Percentiles rank a stretch among this genome's conserved stretches.
Conservation (phyloP, 805 yeast genomes). For the Nadsonia fulvescens region DNA sequence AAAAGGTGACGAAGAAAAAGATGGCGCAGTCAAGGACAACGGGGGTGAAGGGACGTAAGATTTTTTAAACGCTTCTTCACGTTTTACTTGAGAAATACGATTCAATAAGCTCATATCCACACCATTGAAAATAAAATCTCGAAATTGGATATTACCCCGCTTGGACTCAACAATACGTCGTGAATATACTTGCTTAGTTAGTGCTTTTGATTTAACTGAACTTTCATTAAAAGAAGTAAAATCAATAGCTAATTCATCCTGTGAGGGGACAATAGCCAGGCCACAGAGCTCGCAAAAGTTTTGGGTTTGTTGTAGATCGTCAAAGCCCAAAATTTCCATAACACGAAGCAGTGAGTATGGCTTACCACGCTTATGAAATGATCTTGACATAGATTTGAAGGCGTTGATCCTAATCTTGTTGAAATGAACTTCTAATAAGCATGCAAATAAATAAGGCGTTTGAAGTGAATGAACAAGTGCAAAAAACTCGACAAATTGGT, state of each 20-base stretch:
- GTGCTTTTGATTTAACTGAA: slow-evolving; percentile 21
- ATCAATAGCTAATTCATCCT: slow-evolving; percentile 26
- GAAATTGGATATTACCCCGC: slow-evolving; percentile 12
- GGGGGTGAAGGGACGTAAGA: too few species aligned
- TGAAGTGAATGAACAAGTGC: slow-evolving; percentile 16
- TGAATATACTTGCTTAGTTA: slow-evolving; percentile 31
- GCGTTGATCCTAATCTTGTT: slow-evolving; percentile 66
- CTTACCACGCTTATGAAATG: slow-evolving; percentile 54
- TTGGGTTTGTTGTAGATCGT: slow-evolving; percentile 31
- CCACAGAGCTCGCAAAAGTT: slow-evolving; percentile 49
- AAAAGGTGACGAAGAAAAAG: too few species aligned
- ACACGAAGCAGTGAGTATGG: slow-evolving; percentile 38
- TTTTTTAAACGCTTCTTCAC: too few species aligned
- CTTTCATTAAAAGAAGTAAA: slow-evolving; percentile 24
- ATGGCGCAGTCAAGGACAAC: too few species aligned
- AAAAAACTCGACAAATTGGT: slow-evolving; percentile 50
- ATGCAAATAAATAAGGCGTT: slow-evolving; percentile 52
- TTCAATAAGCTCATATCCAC: too few species aligned
- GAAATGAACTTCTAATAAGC: slow-evolving; percentile 62
- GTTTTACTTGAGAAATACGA: too few species aligned
- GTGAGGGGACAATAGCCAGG: too few species aligned
- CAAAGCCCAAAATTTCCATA: slow-evolving; percentile 43
- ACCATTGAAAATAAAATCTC: slow-evolving; percentile 12
- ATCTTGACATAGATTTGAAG: slow-evolving; percentile 41
- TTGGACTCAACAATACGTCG: slow-evolving; percentile 25